These are phyloP conservation scores for Stagonosporopsis rhizophila DNA, from an alignment of 2,329 filamentous ascomycete species.

Conservation along the genomic window DNA sequence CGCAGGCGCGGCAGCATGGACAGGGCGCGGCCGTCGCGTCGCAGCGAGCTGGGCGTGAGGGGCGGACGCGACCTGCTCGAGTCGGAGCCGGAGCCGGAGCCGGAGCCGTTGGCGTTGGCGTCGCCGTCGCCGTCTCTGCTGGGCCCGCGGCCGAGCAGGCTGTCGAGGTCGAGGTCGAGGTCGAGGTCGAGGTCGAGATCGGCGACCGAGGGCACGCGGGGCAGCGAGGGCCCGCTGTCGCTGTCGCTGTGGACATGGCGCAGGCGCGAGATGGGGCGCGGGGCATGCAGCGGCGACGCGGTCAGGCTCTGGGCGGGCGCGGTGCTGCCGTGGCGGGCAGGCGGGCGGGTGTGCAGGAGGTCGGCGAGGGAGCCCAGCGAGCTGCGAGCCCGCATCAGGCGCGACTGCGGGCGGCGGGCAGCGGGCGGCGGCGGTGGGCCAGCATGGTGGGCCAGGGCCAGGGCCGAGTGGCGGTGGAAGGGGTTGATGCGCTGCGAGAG, in stretches of 20 bases:
- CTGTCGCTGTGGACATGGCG: too few relatives aligned
- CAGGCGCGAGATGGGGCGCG: too few relatives aligned
- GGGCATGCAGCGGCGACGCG: slow-evolving; percentile 32
- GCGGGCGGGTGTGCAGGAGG: slow-evolving; percentile 37
- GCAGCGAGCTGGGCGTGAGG: too few relatives aligned
- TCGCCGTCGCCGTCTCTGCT: too few relatives aligned
- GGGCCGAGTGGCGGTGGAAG: slow-evolving; percentile 39
- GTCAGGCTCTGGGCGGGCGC: slow-evolving; percentile 22
- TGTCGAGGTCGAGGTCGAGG: too few relatives aligned
- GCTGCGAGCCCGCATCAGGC: slow-evolving; percentile 46
- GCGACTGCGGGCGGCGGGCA: slow-evolving; percentile 38
- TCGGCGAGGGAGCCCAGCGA: slow-evolving; percentile 46
- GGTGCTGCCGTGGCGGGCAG: slow-evolving; percentile 27
- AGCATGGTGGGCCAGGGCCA: background rate
- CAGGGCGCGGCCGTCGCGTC: slow-evolving; percentile 42
- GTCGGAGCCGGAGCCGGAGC: too few relatives aligned
- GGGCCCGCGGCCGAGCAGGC: too few relatives aligned
- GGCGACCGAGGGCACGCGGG: slow-evolving; percentile 40
- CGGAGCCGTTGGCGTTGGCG: too few relatives aligned
- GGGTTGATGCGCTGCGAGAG: slow-evolving; percentile 37
- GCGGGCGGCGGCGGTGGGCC: slow-evolving; percentile 1
- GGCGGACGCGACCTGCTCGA: too few relatives aligned
- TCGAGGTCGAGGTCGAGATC: slow-evolving; percentile 51
- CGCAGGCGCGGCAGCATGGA: slow-evolving; percentile 50
- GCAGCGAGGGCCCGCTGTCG: slow-evolving; percentile 44